phyloP scores from a whole-genome alignment of 1,139 yeast species.

The Lodderomyces jiufengensis region DNA sequence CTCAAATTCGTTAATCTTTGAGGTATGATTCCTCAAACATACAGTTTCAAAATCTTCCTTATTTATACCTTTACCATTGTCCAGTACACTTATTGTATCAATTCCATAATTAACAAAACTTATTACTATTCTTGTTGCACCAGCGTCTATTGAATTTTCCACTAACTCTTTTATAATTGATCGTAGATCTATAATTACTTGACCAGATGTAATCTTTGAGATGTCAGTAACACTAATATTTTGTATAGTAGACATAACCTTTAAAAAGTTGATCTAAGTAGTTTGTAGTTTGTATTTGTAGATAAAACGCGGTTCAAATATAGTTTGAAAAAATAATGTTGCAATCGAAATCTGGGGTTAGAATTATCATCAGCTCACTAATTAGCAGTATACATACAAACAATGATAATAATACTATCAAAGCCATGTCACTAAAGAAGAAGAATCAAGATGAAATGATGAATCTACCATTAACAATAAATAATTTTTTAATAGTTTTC shows the following conservation, averaged over 20 bases:
- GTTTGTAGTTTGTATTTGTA: no score
- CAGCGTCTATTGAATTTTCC: slow-evolving; percentile 84
- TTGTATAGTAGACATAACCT: slow-evolving; percentile 20
- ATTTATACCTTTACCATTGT: slow-evolving; percentile 75
- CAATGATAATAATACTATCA: no score
- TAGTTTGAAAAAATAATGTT: background rate
- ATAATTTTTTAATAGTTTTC: slow-evolving; percentile 27
- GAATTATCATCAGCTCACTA: no score
- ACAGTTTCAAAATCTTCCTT: slow-evolving; percentile 55
- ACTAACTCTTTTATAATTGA: slow-evolving; percentile 81
- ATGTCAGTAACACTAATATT: slow-evolving; percentile 48
- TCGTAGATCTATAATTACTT: slow-evolving; percentile 76
- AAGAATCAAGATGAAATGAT: background rate
- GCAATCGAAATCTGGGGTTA: no score
- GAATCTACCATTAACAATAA: slow-evolving; percentile 20
- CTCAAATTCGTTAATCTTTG: slow-evolving; percentile 61
- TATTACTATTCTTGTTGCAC: slow-evolving; percentile 63
- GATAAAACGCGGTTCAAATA: background rate
- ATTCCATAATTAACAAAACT: slow-evolving; percentile 67
- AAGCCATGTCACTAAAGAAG: no score
- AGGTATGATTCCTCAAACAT: slow-evolving; percentile 75
- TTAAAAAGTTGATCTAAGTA: no score
- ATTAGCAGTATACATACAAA: no score
- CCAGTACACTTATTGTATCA: slow-evolving; percentile 66
- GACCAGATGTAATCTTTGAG: slow-evolving; percentile 84